Evolutionary conservation across 768 basidiomycete species (phyloP), one percentile per base, ranked within the genome.

Genomic region (Stropharia rugosoannulata): DNA sequence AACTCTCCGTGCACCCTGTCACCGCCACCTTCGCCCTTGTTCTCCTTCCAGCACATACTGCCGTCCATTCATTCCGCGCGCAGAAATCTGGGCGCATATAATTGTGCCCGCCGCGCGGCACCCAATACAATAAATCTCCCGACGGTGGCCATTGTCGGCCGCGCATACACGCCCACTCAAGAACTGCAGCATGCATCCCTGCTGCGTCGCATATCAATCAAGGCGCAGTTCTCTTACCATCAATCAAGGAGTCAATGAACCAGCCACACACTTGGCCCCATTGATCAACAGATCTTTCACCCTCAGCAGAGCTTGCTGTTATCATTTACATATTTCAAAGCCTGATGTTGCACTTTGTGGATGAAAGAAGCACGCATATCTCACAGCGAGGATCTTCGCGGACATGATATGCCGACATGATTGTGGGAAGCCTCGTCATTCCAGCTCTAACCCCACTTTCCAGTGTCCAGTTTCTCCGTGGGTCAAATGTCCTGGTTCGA

Each of bases 181-280:
- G 5, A 32, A 32, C 29, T 32, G 29, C 27, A 46, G 27, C 29
- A 27, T 29, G 9, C 27, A 46, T 27, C 19, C 27, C 45, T 27
- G 29, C 42, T 43, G 22, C 42, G 22, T 43, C n/a, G 42, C 42
- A 46, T 27, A 46, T 46, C 45, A 46, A 46, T 46, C 45, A 46
- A 46, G 45, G 45, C 45, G 45, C 45, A 25, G 22, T 46, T 27
- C 45, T 46, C 45, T 46, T 22, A 13, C 45, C 45, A 46, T 46
- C 45, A 46, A 46, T 46, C 45, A 46, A 46, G 45, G 45, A 10
- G 45, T 32, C 27, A 25, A 22, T 43, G 18, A 43, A 41, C 19
- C 40, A 41, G 19, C 15, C 40, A 12, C 19, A 4, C 4, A 22
- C 40, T 15, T 41, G n/a, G 42, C 18, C 42, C n/a, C 42, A 22